Evolutionary conservation across 2,329 filamentous ascomycete genomes (phyloP).

Genomic region (Neodidymelliopsis sp.): DNA sequence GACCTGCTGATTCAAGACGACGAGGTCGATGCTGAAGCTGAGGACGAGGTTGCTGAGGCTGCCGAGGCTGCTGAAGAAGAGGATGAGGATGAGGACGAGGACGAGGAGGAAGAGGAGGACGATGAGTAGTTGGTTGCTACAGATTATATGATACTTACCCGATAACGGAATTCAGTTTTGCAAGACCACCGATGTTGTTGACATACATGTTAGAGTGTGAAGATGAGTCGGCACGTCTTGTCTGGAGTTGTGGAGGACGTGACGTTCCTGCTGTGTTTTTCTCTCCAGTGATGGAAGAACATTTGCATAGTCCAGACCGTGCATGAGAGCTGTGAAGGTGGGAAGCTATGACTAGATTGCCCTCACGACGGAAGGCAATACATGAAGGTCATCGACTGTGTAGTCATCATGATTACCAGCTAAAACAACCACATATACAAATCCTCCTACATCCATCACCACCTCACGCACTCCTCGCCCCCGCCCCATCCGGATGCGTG

Average conservation of each 20-base stretch:
- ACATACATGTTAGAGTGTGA: no score
- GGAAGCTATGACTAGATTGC: no score
- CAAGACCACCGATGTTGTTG: not conserved
- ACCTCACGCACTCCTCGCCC: not conserved
- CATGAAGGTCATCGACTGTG: no score
- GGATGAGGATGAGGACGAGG: slow-evolving; percentile 33
- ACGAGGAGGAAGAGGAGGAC: slow-evolving; percentile 28
- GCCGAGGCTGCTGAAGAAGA: slow-evolving; percentile 42
- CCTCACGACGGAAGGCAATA: no score
- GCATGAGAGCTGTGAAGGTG: no score
- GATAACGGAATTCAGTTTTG: not conserved
- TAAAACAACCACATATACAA: no score
- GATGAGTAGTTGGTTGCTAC: not conserved
- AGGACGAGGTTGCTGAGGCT: slow-evolving; percentile 43
- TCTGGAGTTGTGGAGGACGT: no score
- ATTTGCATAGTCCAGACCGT: no score
- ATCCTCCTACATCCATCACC: not conserved
- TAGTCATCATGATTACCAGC: no score
- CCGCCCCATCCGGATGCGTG: slow-evolving; percentile 17
- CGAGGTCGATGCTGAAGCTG: slow-evolving; percentile 43
- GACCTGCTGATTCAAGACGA: slow-evolving; percentile 42
- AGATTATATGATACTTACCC: not conserved
- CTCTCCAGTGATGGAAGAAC: no score
- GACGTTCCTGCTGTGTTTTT: no score
- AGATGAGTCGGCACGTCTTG: no score